Evolutionary conservation across 768 basidiomycete species (phyloP).

Genomic region (Lactarius hengduanensis): DNA sequence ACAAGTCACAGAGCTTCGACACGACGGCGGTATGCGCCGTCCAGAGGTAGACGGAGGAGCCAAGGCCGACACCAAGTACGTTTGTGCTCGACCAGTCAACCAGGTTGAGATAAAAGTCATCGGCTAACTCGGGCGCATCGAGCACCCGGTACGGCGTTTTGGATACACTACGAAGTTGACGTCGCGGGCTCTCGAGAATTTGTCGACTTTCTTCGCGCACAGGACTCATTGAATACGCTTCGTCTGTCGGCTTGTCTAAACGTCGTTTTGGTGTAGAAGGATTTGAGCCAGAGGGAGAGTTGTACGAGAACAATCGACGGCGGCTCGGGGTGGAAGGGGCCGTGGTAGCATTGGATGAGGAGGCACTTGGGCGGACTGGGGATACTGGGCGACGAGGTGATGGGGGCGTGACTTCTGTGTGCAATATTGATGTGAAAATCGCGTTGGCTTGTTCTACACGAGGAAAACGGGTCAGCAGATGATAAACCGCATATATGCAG

Average conservation of each 20-base stretch:
- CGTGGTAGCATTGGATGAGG: conserved; percentile 32
- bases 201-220: conserved; percentile 80
- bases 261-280: conserved; percentile 54
- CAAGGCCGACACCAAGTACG: conserved; percentile 90
- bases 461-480: conserved; percentile 24
- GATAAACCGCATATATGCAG: conserved; percentile 28
- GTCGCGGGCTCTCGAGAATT: conserved; percentile 81
- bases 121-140: conserved; percentile 95
- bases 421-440: conserved; percentile 72
- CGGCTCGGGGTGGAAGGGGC: conserved; percentile 46
- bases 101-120: conserved; percentile 97
- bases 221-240: conserved; percentile 88
- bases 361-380: conserved; percentile 39
- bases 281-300: conserved; percentile 53
- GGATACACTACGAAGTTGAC: conserved; percentile 77
- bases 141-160: conserved; percentile 97
- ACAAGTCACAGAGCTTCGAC: conserved; percentile 84
- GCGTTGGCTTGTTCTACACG: conserved; percentile 77
- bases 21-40: conserved; percentile 92
- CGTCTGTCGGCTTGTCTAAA: conserved; percentile 83
- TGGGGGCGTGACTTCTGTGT: conserved; percentile 74
- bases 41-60: conserved; percentile 94
- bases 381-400: conserved; percentile 63
- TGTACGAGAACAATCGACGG: conserved; percentile 67
- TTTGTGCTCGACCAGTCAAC: conserved; percentile 98